Conservation (phyloP, 805 yeast genomes). For the Cyberlindnera suaveolens region DNA sequence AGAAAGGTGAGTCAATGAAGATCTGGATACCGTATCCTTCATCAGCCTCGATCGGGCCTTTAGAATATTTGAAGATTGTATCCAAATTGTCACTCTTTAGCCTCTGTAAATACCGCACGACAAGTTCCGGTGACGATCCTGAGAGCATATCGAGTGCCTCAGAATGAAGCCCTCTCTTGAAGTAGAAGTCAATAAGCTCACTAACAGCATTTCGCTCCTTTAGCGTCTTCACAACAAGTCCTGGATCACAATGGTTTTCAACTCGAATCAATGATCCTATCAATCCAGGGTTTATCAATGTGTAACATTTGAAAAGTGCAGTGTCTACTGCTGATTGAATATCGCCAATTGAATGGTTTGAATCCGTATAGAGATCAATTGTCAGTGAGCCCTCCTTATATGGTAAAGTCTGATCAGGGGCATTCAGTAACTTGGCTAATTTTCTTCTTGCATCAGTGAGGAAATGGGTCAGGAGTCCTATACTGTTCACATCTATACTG, state of each 20-base stretch:
- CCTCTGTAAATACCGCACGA: conserved; percentile 50
- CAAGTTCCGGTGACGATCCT: conserved; percentile 21
- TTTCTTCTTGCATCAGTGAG: conserved; percentile 46
- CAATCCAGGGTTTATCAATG: conserved; percentile 59
- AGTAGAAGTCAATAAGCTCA: conserved; percentile 76
- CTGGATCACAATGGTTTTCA: conserved; percentile 65
- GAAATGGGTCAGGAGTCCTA: conserved; percentile 29
- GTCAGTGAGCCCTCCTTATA: conserved; percentile 12
- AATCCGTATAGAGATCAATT: conserved; percentile 13
- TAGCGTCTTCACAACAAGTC: conserved; percentile 51
- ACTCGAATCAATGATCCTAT: conserved; percentile 80
- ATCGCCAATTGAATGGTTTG: conserved; percentile 26
- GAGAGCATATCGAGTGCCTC: conserved; percentile 61
- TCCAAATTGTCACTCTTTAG: conserved; percentile 43
- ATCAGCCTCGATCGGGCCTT: conserved; percentile 40
- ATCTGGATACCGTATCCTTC: conserved; percentile 37
- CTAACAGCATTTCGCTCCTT: conserved; percentile 41
- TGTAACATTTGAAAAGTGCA: conserved; percentile 68
- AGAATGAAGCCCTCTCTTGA: conserved; percentile 51
- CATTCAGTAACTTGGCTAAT: conserved; percentile 25
- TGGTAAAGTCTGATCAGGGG: conserved; percentile 7
- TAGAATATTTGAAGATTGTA: conserved; percentile 50
- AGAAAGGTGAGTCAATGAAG: conserved; percentile 58
- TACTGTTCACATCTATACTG: conserved; percentile 1
- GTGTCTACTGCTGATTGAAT: conserved; percentile 59